These are phyloP conservation scores for Pestalotiopsis sp. DNA, from an alignment of 2,329 filamentous ascomycete genomes.

Conservation along the genomic window DNA sequence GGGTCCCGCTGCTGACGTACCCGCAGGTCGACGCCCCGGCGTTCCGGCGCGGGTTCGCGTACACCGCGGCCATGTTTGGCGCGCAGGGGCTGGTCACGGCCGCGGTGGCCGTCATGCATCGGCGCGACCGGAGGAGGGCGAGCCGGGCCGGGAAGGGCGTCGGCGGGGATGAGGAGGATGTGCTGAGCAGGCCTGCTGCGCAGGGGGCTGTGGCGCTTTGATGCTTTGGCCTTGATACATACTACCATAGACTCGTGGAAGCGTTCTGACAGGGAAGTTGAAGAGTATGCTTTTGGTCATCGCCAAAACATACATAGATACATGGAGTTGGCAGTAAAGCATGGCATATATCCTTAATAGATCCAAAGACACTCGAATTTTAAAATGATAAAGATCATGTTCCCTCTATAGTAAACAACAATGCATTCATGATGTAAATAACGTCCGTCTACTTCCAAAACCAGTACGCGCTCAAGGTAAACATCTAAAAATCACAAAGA, in stretches of 20 bases:
- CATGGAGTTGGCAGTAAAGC: too few species aligned
- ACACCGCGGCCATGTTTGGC: constrained; percentile 20
- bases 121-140: constrained; percentile 16
- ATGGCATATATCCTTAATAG: too few species aligned
- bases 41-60: constrained; percentile 30
- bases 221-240: background rate
- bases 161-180: constrained; percentile 4
- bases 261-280: background rate
- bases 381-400: too few species aligned
- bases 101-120: constrained; percentile 22
- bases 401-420: too few species aligned
- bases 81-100: constrained; percentile 24
- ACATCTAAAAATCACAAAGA: too few species aligned
- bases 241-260: too few species aligned
- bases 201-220: background rate
- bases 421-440: too few species aligned
- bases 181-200: background rate
- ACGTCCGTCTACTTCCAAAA: too few species aligned
- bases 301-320: too few species aligned
- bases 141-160: background rate
- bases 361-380: too few species aligned
- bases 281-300: background rate
- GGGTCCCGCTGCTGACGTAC: constrained; percentile 35
- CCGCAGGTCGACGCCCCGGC: constrained; percentile 32
- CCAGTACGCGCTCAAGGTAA: too few species aligned